Conservation (phyloP, 1,139 yeast genomes). For the Sugiyamaella pinicola region DNA sequence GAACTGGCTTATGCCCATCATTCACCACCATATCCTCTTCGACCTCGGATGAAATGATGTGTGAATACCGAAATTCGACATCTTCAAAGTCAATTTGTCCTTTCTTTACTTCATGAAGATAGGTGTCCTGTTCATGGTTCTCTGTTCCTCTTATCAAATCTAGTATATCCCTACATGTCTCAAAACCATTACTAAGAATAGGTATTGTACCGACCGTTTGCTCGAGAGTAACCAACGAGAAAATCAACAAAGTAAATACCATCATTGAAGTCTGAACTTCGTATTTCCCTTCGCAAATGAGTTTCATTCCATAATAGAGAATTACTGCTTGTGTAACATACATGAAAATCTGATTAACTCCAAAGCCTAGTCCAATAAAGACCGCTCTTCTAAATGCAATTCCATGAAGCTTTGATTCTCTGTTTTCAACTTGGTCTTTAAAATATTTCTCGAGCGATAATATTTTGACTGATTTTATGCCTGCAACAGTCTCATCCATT, state of each 20-base stretch:
- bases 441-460: slow-evolving; percentile 58
- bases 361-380: slow-evolving; percentile 59
- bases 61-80: slow-evolving; percentile 52
- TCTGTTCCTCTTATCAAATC: slow-evolving; percentile 29
- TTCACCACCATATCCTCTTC: slow-evolving; percentile 10
- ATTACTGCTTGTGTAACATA: slow-evolving; percentile 68
- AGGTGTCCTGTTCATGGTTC: background rate
- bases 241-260: slow-evolving; percentile 70
- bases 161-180: slow-evolving; percentile 42
- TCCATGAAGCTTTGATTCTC: slow-evolving; percentile 34
- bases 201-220: slow-evolving; percentile 67
- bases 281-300: slow-evolving; percentile 62
- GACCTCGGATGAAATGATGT: background rate
- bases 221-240: slow-evolving; percentile 69
- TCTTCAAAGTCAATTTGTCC: slow-evolving; percentile 47
- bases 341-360: slow-evolving; percentile 56
- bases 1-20: slow-evolving; percentile 20
- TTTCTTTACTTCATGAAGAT: slow-evolving; percentile 8
- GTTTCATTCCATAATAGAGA: slow-evolving; percentile 72
- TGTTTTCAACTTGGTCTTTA: slow-evolving; percentile 40
- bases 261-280: slow-evolving; percentile 59
- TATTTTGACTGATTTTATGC: slow-evolving; percentile 64
- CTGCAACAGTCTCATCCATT: slow-evolving; percentile 59
- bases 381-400: slow-evolving; percentile 37
- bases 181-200: slow-evolving; percentile 69